Base-by-base conservation (phyloP, 805 yeast genomes). In the Hemisphaericaspora nanyangensis region DNA sequence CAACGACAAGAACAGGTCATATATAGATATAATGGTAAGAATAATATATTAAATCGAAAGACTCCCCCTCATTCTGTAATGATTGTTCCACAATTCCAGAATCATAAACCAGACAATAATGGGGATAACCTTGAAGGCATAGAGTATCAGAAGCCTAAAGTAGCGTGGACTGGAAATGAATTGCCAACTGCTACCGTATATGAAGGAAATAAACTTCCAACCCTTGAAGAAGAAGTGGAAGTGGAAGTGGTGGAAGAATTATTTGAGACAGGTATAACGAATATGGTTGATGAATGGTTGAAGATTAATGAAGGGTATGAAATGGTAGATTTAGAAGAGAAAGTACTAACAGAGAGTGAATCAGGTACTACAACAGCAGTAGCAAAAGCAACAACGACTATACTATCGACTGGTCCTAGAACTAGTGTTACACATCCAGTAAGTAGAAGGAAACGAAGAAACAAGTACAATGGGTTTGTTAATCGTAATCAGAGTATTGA, bases 21-120 rank as follows among this genome's bases (percentile, higher is more conserved):
- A n/a, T n/a, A n/a, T n/a, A n/a, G n/a, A 15, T 28, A 34, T 19
- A 34, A 43, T 16, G 41, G 30, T 1, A 52, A 50, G 30, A 8
- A 22, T 5, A 51, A 50, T 17, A 27, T 56, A 8, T 36, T 49
- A 12, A 50, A 49, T 32, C 47, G 39, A 48, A 52, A 53, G 35
- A 39, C 31, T 16, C 41, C 53, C 2, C 44, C 58, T 6, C 34
- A 56, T 44, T 48, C 54, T 25, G 38, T 58, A 3, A 45, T 52
- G 4, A 44, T 58, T 2, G 33, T 37, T 4, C 61, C 63, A 6
- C 61, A 56, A 39, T 52, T 53, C 30, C 46, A 43, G 12, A 32
- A 45, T 31, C 60, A 55, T 37, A 33, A 34, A 10, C 33, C 34
- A 18, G 18, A 32, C 6, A 10, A 19, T 11, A 17, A 25, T 11